phyloP scores from a whole-genome alignment of 345 rosid species.

The Syzygium jambos region DNA sequence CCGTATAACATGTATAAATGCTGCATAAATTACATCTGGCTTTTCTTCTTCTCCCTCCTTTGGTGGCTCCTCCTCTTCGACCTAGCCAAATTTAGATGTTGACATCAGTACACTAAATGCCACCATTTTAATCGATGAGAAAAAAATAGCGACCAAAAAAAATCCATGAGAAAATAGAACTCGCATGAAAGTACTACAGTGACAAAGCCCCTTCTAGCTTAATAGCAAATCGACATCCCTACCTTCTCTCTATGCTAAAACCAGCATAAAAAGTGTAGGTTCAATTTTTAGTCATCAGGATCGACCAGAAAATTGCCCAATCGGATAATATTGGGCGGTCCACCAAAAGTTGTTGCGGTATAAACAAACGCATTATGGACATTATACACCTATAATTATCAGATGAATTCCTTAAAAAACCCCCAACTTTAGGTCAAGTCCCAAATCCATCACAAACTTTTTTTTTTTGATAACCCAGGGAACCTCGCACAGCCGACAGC shows the following conservation, averaged over 20 bases:
- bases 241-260: neutral
- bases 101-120: neutral
- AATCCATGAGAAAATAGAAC: neutral
- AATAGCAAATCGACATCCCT: neutral
- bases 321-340: neutral
- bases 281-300: neutral
- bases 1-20: neutral
- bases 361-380: neutral
- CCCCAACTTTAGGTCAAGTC: too few species aligned
- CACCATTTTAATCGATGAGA: neutral
- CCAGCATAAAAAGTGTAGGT: neutral
- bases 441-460: too few species aligned
- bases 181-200: neutral
- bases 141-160: too few species aligned
- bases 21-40: slow-evolving; percentile 45
- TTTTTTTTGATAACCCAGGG: too few species aligned
- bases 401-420: too few species aligned
- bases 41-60: slow-evolving; percentile 74
- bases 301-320: neutral
- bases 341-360: neutral
- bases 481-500: too few species aligned
- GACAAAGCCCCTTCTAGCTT: neutral
- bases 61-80: slow-evolving; percentile 82
- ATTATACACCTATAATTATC: neutral
- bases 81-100: slow-evolving; percentile 29